phyloP scores from a whole-genome alignment of 352 stramenopile species.

The Globisporangium emineosum region DNA sequence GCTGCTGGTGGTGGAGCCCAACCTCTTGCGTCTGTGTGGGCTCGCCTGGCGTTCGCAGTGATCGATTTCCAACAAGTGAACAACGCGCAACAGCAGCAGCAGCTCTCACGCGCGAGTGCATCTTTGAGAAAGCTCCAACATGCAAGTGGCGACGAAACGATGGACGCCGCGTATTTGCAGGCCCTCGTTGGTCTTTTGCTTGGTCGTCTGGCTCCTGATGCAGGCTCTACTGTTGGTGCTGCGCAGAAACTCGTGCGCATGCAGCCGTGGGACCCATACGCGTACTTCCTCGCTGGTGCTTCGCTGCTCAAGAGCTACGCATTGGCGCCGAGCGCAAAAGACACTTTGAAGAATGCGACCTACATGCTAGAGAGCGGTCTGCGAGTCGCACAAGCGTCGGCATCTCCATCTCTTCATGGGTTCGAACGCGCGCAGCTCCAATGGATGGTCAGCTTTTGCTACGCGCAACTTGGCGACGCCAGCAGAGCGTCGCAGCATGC shows the following conservation, averaged over 20 bases:
- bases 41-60: constrained; percentile 29
- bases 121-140: not conserved
- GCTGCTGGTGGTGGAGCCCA: constrained; percentile 15
- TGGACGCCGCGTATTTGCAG: constrained; percentile 30
- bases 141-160: constrained; percentile 17
- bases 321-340: constrained; percentile 17
- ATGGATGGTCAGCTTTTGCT: constrained; percentile 34
- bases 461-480: constrained; percentile 16
- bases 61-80: constrained; percentile 33
- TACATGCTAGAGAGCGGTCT: constrained; percentile 43
- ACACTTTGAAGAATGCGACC: constrained; percentile 14
- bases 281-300: constrained; percentile 47
- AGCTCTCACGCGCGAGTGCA: not conserved
- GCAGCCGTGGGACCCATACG: constrained; percentile 51
- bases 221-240: constrained; percentile 9
- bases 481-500: constrained; percentile 14
- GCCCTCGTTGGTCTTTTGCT: constrained; percentile 24
- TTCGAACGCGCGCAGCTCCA: constrained; percentile 37
- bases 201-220: constrained; percentile 27
- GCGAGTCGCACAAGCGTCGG: constrained; percentile 13
- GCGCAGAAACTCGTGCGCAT: constrained; percentile 59
- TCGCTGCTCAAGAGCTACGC: constrained; percentile 45
- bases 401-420: constrained; percentile 1
- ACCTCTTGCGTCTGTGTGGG: constrained; percentile 19
- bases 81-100: not conserved